Percentiles rank a stretch among this genome's conserved stretches.
These are phyloP conservation scores for Kodamaea laetipori DNA, from an alignment of 805 yeast genomes.

Conservation along the genomic window DNA sequence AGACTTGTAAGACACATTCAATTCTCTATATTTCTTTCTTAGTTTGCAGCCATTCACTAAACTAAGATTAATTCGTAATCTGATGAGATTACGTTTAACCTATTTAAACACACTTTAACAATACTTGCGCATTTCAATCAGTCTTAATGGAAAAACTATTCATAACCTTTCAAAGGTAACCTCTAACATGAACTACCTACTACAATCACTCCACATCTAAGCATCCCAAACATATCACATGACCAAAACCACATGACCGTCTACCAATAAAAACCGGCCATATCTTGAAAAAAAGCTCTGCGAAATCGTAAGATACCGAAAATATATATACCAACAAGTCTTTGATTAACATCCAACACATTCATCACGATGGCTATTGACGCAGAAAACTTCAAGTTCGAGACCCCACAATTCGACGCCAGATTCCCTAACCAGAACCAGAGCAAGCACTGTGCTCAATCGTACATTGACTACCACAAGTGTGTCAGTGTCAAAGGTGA, in stretches of 20 bases:
- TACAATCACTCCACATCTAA: no score
- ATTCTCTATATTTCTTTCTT: no score
- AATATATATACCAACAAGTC: constrained; percentile 8
- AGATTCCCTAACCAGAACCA: constrained; percentile 98
- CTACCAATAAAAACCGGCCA: constrained; percentile 12
- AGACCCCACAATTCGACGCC: constrained; percentile 68
- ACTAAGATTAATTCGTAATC: no score
- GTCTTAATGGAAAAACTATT: no score
- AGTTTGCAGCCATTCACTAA: no score
- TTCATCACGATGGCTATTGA: constrained; percentile 25
- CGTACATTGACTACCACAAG: constrained; percentile 96
- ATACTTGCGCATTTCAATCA: no score
- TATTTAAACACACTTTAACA: no score
- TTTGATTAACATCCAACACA: constrained; percentile 2
- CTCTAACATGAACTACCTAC: no score
- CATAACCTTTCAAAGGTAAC: no score
- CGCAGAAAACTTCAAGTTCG: constrained; percentile 33
- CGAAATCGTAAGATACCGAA: constrained; percentile 17
- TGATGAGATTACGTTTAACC: no score
- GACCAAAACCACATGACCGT: constrained; percentile 10
- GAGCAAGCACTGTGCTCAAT: constrained; percentile 97
- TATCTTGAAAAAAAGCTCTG: constrained; percentile 8
- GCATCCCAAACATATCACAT: not conserved
- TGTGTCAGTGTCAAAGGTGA: constrained; percentile 97
- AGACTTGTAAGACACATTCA: no score